Evolutionary conservation across 2,329 filamentous ascomycete species (phyloP), one percentile per base, ranked within the genome.

Genomic region (Colletotrichum godetiae): DNA sequence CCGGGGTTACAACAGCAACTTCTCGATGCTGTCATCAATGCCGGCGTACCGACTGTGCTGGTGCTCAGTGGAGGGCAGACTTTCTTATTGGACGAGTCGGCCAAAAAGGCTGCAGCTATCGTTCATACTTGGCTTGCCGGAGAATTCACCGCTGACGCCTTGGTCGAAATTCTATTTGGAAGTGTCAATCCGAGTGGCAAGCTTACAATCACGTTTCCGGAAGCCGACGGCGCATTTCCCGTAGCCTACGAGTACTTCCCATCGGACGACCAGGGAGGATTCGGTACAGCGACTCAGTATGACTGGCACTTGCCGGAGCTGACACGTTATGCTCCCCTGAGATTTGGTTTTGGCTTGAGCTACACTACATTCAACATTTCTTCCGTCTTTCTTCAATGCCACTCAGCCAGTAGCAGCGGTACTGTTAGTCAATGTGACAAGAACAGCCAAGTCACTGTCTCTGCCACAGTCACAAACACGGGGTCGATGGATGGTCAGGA

Each of bases 171-270:
- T 5, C 82, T 93, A 2, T 92, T 92, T 64, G 91, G 91, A 12
- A 85, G 88, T 42, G 83, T 89, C 27, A 92, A 92, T 77, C 91
- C 91, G 0, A 81, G 80, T 57, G 80, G 79, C n/a, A 81, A 81
- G 65, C 74, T 81, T 11, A 79, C 80, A 0, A 83, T 88, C 12
- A 86, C 84, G 2, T 86, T 88, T 81, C 87, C 86, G 0, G 86
- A 86, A 82, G 80, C 78, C 3, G 78, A 82, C 5, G 80, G 84
- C n/a, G 80, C 84, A 11, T 76, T 80, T 5, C 92, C 92, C 66
- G 87, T 92, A 67, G 91, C 93, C 79, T 93, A 94, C 81, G 88
- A 92, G 35, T 88, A 92, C 78, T 92, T 93, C 80, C 86, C 85
- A 0, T 87, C 86, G 3, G 88, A 90, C 76, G 91, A 93, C 81